Evolutionary conservation across 345 rosid species (phyloP), one percentile per base, ranked within the genome.

Genomic region (Salix exigua): DNA sequence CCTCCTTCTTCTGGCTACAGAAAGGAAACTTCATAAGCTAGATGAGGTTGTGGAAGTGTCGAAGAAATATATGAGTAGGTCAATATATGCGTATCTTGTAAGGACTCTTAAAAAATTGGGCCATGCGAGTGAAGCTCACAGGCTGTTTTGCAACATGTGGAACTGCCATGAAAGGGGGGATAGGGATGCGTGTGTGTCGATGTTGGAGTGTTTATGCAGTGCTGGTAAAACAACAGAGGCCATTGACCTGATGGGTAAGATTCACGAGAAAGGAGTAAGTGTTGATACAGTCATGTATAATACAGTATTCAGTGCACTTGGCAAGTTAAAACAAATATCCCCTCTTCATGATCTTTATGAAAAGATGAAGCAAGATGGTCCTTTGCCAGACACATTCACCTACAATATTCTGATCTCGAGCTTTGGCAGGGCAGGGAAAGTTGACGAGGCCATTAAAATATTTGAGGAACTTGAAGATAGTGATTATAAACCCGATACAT

Each of bases 401-500:
- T 95, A 90, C 77, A 95, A 91, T 69, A 92, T 95, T 72, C 88
- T 95, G 79, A 91, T 95, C 31, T 85, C 97, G 11, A 86, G 96
- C 82, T 93, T 88, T 42, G 92, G 97, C 21, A 89, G 94, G 68
- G 91, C 82, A 6, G 96, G 98, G 61, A 86, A 89, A 77, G 91
- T 90, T 58, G 83, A 78, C 1, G 93, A 93, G 51, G 94, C 94
- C 21, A 70, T 95, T 38, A 83, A 86, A 77, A 72, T 90, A 68
- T 95, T 95, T 30, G 99, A 93, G 81, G 97, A 93, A 85, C 98
- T 93, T 31, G 97, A 91, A 82, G 87, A 70, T 65, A 86, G 96
- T 26, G 83, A 87, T 60, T 93, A 84, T 70, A 83, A 81, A 73
- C 94, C 99, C 1, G 96, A 95, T 83, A 84, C 86, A 74, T 77